Evolutionary conservation across 768 basidiomycete genomes (phyloP).

Genomic region (Ephemerocybe angulata): DNA sequence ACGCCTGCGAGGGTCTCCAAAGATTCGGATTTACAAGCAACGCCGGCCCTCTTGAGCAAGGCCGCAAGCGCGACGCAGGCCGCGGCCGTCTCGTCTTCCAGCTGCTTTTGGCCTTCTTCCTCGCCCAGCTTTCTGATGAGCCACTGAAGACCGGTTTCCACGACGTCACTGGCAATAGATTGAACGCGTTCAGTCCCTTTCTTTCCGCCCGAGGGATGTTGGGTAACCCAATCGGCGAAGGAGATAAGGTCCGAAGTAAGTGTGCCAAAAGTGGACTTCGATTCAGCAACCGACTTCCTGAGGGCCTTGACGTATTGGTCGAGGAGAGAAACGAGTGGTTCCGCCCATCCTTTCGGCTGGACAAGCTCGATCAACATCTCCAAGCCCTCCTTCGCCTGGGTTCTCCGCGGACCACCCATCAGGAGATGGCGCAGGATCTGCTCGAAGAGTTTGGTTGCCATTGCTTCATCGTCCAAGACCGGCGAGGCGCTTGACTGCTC

Average conservation of each 20-base stretch:
- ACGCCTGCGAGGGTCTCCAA: conserved; percentile 71
- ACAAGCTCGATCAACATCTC: not conserved
- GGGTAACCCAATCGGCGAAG: not conserved
- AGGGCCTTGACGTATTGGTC: not conserved
- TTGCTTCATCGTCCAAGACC: not conserved
- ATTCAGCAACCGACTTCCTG: not conserved
- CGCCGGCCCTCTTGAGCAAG: conserved; percentile 26
- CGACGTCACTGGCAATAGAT: not conserved
- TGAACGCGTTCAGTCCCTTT: not conserved
- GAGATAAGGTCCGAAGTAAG: conserved; percentile 2
- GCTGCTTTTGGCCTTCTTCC: not conserved
- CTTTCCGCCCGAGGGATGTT: not conserved
- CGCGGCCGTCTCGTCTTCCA: not conserved
- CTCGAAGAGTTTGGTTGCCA: not conserved
- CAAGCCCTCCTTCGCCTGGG: not conserved
- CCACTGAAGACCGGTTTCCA: conserved; percentile 3
- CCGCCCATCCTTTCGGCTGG: not conserved
- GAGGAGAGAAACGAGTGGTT: not conserved
- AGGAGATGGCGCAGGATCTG: not conserved
- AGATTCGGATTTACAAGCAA: conserved; percentile 38
- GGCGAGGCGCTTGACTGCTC: not conserved
- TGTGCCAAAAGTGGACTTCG: not conserved
- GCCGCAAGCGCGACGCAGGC: not conserved
- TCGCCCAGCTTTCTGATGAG: conserved; percentile 2
- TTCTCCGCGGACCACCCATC: not conserved